A percentile compares a stretch with the other conserved stretches of the same genome.
These are phyloP conservation scores for Mycena galericulata DNA, from an alignment of 768 basidiomycete species.

Conservation along the genomic window DNA sequence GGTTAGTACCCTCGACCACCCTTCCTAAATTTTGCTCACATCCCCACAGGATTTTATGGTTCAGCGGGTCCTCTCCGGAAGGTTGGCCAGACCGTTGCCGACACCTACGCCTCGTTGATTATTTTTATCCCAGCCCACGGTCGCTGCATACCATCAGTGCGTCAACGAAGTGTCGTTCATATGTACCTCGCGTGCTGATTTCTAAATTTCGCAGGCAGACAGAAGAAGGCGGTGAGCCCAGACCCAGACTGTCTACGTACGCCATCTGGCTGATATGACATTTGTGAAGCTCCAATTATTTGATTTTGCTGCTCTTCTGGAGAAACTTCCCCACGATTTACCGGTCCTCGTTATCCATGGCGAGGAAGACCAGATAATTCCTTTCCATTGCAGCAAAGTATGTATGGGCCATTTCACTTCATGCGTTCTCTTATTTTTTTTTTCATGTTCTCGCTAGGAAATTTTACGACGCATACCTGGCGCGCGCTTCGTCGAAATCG, in stretches of 20 bases:
- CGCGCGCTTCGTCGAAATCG: conserved; percentile 46
- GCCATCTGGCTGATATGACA: background rate
- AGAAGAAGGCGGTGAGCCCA: conserved; percentile 32
- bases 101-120: background rate
- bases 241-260: background rate
- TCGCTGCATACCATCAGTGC: conserved; percentile 31
- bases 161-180: background rate
- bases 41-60: conserved; percentile 21
- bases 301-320: conserved; percentile 44
- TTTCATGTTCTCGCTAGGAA: conserved; percentile 36
- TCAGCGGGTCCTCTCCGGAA: conserved; percentile 26
- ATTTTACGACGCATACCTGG: conserved; percentile 45
- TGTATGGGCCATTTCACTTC: background rate
- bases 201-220: conserved; percentile 20
- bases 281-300: conserved; percentile 44
- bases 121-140: conserved; percentile 15
- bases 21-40: no score
- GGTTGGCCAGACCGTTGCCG: background rate
- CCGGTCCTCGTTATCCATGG: conserved; percentile 57
- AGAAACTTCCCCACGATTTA: conserved; percentile 44
- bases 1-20: no score
- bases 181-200: background rate
- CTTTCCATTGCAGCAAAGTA: conserved; percentile 47
- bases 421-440: background rate
- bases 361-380: conserved; percentile 50